phyloP scores from a whole-genome alignment of 1,284 basidiomycete species.

The Cutaneotrichosporon cavernicola region DNA sequence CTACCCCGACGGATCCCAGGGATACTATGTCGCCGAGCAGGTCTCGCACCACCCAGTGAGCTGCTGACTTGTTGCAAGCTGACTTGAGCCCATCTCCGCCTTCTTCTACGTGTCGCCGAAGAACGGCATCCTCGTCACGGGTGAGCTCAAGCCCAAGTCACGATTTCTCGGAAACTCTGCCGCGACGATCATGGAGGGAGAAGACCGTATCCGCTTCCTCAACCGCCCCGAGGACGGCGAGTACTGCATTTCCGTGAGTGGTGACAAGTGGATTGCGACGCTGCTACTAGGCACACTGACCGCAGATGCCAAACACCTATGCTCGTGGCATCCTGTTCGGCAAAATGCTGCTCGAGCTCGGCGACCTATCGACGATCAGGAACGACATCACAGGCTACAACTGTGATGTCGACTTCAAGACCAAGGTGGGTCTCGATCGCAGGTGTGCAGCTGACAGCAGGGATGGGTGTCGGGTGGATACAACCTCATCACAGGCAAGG shows the following conservation, averaged over 20 bases:
- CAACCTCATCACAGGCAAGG: constrained; percentile 81
- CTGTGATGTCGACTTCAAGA: constrained; percentile 95
- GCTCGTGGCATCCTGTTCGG: constrained; percentile 96
- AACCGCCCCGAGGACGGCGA: constrained; percentile 78
- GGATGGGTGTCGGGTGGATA: constrained; percentile 97
- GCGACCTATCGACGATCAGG: constrained; percentile 81
- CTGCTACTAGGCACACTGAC: neutral
- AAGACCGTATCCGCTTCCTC: constrained; percentile 80
- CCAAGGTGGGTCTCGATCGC: constrained; percentile 61
- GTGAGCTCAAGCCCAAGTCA: constrained; percentile 92
- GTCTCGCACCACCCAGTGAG: constrained; percentile 56
- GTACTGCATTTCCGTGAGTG: constrained; percentile 43
- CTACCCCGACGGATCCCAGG: constrained; percentile 85
- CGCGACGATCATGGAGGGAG: constrained; percentile 92
- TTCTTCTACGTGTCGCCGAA: constrained; percentile 96
- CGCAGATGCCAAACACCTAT: constrained; percentile 88
- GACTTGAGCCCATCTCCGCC: constrained; percentile 73
- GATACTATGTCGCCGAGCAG: constrained; percentile 98
- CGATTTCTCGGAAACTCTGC: constrained; percentile 97
- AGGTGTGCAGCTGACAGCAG: constrained; percentile 52
- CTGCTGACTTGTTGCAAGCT: neutral
- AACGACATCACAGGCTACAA: constrained; percentile 73
- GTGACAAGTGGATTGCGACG: neutral
- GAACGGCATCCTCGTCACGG: constrained; percentile 74
- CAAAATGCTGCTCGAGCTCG: constrained; percentile 96